These are phyloP conservation scores for Candida glucosophila DNA, from an alignment of 1,139 yeast species.

Conservation along the genomic window DNA sequence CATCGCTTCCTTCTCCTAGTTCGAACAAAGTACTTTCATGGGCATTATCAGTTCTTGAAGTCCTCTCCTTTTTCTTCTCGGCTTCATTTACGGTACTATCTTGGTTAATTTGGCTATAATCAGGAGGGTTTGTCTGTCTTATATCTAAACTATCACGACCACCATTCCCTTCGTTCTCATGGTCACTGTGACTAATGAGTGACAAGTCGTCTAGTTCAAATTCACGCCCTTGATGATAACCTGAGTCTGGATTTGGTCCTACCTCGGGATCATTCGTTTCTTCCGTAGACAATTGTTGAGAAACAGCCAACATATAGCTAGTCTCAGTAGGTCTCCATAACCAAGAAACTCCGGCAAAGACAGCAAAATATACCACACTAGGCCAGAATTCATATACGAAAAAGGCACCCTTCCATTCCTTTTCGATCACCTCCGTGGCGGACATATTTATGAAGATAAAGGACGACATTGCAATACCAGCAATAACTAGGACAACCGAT, in stretches of 20 bases:
- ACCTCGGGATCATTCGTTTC: slow-evolving; percentile 58
- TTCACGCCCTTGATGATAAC: slow-evolving; percentile 39
- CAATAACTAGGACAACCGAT: slow-evolving; percentile 43
- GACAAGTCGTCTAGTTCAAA: slow-evolving; percentile 72
- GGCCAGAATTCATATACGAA: slow-evolving; percentile 94
- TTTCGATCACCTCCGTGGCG: slow-evolving; percentile 68
- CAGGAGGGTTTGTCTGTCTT: slow-evolving; percentile 19
- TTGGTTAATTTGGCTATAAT: slow-evolving; percentile 13
- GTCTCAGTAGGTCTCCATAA: slow-evolving; percentile 98
- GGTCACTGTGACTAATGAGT: slow-evolving; percentile 45
- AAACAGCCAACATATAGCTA: slow-evolving; percentile 88
- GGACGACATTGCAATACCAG: slow-evolving; percentile 63
- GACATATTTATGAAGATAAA: slow-evolving; percentile 69
- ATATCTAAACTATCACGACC: slow-evolving; percentile 31
- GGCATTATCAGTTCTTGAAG: no score
- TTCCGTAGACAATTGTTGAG: slow-evolving; percentile 86
- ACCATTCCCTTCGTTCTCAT: slow-evolving; percentile 17
- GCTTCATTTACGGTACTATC: slow-evolving; percentile 3
- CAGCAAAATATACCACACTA: slow-evolving; percentile 73
- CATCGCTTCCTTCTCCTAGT: slow-evolving; percentile 26
- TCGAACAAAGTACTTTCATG: slow-evolving; percentile 30
- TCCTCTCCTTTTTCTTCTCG: no score
- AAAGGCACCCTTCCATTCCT: slow-evolving; percentile 88
- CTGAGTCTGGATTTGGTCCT: slow-evolving; percentile 9
- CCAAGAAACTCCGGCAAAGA: slow-evolving; percentile 78